Percentiles rank a stretch among this genome's conserved stretches.
Conservation (phyloP, 2,329 filamentous ascomycete genomes). For the Sphaerostilbella broomeana region DNA sequence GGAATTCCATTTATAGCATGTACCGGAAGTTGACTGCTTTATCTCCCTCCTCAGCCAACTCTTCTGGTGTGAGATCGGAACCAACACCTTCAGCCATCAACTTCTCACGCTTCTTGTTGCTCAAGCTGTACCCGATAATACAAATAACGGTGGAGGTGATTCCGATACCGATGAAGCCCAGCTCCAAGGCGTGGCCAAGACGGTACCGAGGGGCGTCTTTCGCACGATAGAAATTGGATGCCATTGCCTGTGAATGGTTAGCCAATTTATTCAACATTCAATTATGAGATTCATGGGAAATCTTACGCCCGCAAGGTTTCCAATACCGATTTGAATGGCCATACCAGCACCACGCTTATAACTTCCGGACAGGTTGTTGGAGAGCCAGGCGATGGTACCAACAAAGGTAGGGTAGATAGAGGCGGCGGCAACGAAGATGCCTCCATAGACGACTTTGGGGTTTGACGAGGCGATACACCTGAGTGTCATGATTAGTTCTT, state of each 20-base stretch:
- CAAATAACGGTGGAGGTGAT: constrained; percentile 39
- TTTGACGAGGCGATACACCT: constrained; percentile 54
- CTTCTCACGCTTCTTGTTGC: constrained; percentile 53
- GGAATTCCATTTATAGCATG: constrained; percentile 42
- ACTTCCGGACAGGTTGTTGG: constrained; percentile 65
- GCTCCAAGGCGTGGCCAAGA: constrained; percentile 44
- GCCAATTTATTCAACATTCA: neutral
- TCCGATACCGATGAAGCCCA: constrained; percentile 42
- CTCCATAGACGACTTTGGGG: constrained; percentile 60
- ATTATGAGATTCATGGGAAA: too few species aligned
- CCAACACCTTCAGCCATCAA: constrained; percentile 37
- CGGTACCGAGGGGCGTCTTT: constrained; percentile 42
- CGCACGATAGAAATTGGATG: constrained; percentile 63
- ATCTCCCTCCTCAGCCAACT: constrained; percentile 54
- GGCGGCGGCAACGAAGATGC: constrained; percentile 67
- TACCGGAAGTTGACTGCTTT: constrained; percentile 58
- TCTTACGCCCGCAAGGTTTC: constrained; percentile 48
- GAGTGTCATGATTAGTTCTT: constrained; percentile 17
- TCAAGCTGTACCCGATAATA: constrained; percentile 44
- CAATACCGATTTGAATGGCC: constrained; percentile 57
- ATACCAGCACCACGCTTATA: constrained; percentile 61
- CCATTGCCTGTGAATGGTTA: constrained; percentile 47
- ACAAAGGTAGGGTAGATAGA: constrained; percentile 76
- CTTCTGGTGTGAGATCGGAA: constrained; percentile 32
- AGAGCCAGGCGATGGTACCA: constrained; percentile 72